Evolutionary conservation across 2,329 filamentous ascomycete species (phyloP), one percentile per base, ranked within the genome.

Genomic region (Sclerotinia sclerotiorum): DNA sequence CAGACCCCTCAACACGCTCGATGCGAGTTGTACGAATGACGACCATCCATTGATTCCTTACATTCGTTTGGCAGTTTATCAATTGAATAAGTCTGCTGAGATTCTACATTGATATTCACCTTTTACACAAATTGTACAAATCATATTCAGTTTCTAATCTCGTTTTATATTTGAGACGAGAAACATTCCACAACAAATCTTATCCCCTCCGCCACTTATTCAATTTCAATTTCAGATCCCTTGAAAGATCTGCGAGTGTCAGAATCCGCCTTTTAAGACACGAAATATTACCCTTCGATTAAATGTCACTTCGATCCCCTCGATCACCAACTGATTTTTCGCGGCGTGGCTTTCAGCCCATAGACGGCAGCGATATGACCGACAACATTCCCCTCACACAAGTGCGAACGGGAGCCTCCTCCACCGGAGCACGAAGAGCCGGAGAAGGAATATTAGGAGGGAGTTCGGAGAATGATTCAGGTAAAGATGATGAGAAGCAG

Each of bases 331-430:
- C 68, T 42, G 69, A 71, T 61, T 75, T 74, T 65, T 73, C 70
- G 11, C 69, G 72, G 29, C 69, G 69, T 35, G 75, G 75, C 35
- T 77, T 77, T 68, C 69, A 76, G 68, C 74, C 73, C 21, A 65
- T 76, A 29, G 63, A 69, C 57, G 71, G 69, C 32, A 74, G 73
- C 70, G 65, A 63, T 29, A 73, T 72, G 65, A 70, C 75, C 19
- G 67, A 69, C 42, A 84, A 82, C 64, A 88, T 88, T 58, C 85
- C 85, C 27, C 82, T 89, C 68, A 82, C 82, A 19, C 79, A 81
- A 57, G 83, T 90, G 72, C 82, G 80, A 75, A 88, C 84, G 77
- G 83, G 82, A 72, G 82, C 81, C 70, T 86, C 83, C 70, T 86
- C 83, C 8, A 84, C 82, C 3, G 86, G 87, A 55, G 82, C 83